Base-by-base conservation (phyloP, 1,284 basidiomycete species). In the Schizophyllum amplum region DNA sequence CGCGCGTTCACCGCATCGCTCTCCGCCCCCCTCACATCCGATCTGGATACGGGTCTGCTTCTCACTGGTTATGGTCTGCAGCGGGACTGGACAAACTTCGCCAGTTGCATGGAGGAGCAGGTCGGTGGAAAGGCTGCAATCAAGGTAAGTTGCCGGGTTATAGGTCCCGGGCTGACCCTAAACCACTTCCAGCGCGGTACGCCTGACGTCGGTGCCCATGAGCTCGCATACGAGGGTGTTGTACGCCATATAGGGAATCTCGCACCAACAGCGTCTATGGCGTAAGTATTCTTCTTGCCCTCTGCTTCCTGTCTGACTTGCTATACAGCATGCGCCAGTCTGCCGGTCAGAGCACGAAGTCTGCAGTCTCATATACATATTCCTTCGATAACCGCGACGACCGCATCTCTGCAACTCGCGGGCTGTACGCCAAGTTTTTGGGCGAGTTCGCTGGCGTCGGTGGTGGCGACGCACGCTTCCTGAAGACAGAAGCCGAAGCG, bases 301-400 rank as follows among this genome's bases (percentile, higher is more conserved):
- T 22, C 47, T 9, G 17, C 24, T 53, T 57, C 59, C 55, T 60
- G 55, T 13, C 55, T 25, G n/a, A 52, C 27, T 58, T 56, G n/a
- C 27, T 42, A 47, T 20, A 54, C 66, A 95, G 93, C 56, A 88
- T 96, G 61, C 86, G 94, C 17, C 83, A 90, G 68, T 79, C 86
- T 0, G 92, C 93, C 0, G 87, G 91, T 1, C 82, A 85, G 24
- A 83, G 86, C 0, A 71, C 87, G 61, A 99, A 98, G 72, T 94
- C 93, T 0, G 81, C 93, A 0, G 57, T 99, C 1, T 86, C 86
- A 5, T 92, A 98, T 66, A 84, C 83, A 0, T 92, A 83, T 71
- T 76, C 81, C 0, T 75, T 81, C 22, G 94, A 98, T 68, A 93
- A 87, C 1, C 82, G 96, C 22, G 83, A 97, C 65, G 87, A 92